Evolutionary conservation across 805 yeast species (phyloP).

Genomic region (Starmerella davenportii): DNA sequence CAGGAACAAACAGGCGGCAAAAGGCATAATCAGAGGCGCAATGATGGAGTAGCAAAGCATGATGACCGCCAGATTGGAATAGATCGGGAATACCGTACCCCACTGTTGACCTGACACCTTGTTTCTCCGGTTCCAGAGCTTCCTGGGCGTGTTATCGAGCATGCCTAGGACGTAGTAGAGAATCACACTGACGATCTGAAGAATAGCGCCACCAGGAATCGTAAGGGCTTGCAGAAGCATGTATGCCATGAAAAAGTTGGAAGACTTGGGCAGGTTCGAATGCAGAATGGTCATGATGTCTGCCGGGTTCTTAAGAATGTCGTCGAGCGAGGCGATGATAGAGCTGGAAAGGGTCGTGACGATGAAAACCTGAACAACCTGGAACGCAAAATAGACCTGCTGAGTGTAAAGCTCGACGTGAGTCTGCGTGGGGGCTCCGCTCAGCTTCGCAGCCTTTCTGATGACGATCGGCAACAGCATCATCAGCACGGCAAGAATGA

Average conservation of each 20-base stretch:
- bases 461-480: slow-evolving; percentile 71
- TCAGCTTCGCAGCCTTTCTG: slow-evolving; percentile 51
- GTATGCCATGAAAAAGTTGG: slow-evolving; percentile 77
- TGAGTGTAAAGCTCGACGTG: slow-evolving; percentile 69
- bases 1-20: slow-evolving; percentile 52
- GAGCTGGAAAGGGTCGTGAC: slow-evolving; percentile 74
- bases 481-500: slow-evolving; percentile 68
- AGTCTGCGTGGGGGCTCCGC: slow-evolving; percentile 57
- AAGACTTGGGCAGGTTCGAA: slow-evolving; percentile 64
- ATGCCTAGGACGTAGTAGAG: slow-evolving; percentile 53
- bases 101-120: slow-evolving; percentile 49
- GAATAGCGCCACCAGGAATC: slow-evolving; percentile 53
- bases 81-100: slow-evolving; percentile 69
- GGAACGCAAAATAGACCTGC: slow-evolving; percentile 76
- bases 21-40: slow-evolving; percentile 66
- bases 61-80: slow-evolving; percentile 58
- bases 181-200: slow-evolving; percentile 58
- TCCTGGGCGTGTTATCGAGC: slow-evolving; percentile 77
- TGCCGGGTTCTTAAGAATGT: slow-evolving; percentile 48
- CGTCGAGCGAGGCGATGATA: slow-evolving; percentile 56
- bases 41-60: slow-evolving; percentile 61
- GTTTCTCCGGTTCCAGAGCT: slow-evolving; percentile 66
- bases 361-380: slow-evolving; percentile 73
- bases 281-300: slow-evolving; percentile 62
- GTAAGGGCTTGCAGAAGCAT: slow-evolving; percentile 67